A percentile compares a stretch with the other conserved stretches of the same genome.
These are phyloP conservation scores for Hyphodiscus hymeniophilus DNA, from an alignment of 495 filamentous ascomycete genomes.

Conservation along the genomic window DNA sequence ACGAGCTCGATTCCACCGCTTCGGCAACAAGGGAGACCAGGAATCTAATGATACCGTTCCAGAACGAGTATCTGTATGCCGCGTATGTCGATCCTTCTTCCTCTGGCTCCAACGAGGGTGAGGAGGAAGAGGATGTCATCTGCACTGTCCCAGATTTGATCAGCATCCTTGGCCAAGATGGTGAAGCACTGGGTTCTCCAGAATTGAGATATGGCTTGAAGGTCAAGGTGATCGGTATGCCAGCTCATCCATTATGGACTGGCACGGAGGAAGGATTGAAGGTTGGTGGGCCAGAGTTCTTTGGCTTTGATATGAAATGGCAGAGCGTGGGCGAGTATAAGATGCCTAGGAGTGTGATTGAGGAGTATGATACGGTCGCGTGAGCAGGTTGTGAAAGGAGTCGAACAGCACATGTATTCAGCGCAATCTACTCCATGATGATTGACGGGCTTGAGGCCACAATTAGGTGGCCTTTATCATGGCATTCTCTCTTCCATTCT, in stretches of 20 bases:
- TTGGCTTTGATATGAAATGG: slow-evolving; percentile 1
- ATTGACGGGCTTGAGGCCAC: too few species aligned
- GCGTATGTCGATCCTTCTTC: slow-evolving; percentile 1
- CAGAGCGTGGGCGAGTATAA: not conserved
- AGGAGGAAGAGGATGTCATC: slow-evolving; percentile 18
- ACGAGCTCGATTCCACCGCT: not conserved
- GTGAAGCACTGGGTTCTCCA: slow-evolving; percentile 27
- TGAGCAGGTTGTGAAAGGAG: too few species aligned
- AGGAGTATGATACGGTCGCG: not conserved
- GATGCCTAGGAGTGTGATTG: slow-evolving; percentile 14
- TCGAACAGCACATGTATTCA: too few species aligned
- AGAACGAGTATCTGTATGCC: slow-evolving; percentile 17
- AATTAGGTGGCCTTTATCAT: too few species aligned
- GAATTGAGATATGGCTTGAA: slow-evolving; percentile 27
- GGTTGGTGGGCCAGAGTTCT: slow-evolving; percentile 24
- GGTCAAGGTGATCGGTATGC: slow-evolving; percentile 28
- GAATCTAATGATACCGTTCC: slow-evolving; percentile 13
- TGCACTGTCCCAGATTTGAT: slow-evolving; percentile 31
- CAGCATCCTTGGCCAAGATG: slow-evolving; percentile 25
- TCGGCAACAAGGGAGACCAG: not conserved
- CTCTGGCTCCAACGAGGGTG: not conserved
- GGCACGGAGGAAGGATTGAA: slow-evolving; percentile 20
- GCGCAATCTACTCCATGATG: too few species aligned
- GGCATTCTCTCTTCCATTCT: too few species aligned
- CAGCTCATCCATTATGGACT: slow-evolving; percentile 28